These are phyloP conservation scores for Malbranchea zuffiana DNA, from an alignment of 2,329 filamentous ascomycete species.

Conservation along the genomic window DNA sequence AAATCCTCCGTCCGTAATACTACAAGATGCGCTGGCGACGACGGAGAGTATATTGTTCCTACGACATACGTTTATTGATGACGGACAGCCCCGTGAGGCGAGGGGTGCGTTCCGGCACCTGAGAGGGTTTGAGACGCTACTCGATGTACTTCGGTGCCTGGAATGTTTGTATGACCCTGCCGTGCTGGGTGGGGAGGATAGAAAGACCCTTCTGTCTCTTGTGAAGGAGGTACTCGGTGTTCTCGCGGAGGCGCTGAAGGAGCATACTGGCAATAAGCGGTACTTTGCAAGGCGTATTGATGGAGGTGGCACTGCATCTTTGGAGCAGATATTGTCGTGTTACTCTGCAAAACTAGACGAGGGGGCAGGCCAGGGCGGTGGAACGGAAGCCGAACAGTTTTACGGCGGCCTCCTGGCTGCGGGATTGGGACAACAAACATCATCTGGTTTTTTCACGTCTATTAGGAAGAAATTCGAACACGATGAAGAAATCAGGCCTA, in stretches of 20 bases:
- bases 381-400: constrained; percentile 50
- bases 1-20: constrained; percentile 19
- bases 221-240: constrained; percentile 48
- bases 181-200: constrained; percentile 49
- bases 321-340: constrained; percentile 60
- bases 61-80: constrained; percentile 52
- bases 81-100: constrained; percentile 38
- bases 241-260: constrained; percentile 61
- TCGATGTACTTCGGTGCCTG: constrained; percentile 58
- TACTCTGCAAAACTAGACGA: constrained; percentile 48
- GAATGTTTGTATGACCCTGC: constrained; percentile 61
- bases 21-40: constrained; percentile 34
- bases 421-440: constrained; percentile 63
- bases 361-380: constrained; percentile 10
- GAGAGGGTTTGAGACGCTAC: constrained; percentile 63
- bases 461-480: constrained; percentile 23
- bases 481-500: constrained; percentile 11
- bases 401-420: constrained; percentile 77
- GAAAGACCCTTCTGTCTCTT: constrained; percentile 58
- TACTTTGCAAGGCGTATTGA: constrained; percentile 73
- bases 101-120: constrained; percentile 79
- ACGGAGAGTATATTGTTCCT: constrained; percentile 52
- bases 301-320: constrained; percentile 63
- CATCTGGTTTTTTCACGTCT: constrained; percentile 54
- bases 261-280: constrained; percentile 73